Conservation (phyloP, 345 rosid species). For the Pistacia integerrima region DNA sequence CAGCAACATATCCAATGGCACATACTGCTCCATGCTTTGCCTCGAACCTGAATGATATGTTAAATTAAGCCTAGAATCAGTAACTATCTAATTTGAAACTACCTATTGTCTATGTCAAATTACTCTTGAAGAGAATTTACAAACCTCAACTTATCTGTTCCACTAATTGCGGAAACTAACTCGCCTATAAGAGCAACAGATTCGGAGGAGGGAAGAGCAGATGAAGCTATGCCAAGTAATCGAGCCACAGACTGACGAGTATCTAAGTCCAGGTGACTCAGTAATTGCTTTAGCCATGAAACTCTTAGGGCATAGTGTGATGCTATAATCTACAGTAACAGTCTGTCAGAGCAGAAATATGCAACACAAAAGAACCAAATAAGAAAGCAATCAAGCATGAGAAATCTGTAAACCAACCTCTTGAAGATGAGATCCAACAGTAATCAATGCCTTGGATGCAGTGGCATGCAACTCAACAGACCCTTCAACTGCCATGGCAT, state of each 20-base stretch:
- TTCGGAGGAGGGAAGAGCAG: conserved; percentile 59
- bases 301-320: conserved; percentile 60
- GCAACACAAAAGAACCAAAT: conserved; percentile 8
- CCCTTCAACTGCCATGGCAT: conserved; percentile 84
- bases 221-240: conserved; percentile 88
- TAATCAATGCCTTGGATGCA: conserved; percentile 74
- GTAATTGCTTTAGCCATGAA: conserved; percentile 80
- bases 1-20: conserved; percentile 77
- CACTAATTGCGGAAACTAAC: conserved; percentile 52
- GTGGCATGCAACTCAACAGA: conserved; percentile 84
- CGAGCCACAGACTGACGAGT: conserved; percentile 93
- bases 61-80: conserved; percentile 23
- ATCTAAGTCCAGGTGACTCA: conserved; percentile 76
- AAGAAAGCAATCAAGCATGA: conserved; percentile 14
- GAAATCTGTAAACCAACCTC: conserved; percentile 47
- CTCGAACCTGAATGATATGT: conserved; percentile 67
- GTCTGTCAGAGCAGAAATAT: conserved; percentile 15
- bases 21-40: conserved; percentile 73
- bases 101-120: neutral
- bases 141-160: conserved; percentile 64
- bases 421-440: conserved; percentile 76
- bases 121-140: conserved; percentile 11
- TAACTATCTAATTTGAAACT: neutral
- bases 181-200: conserved; percentile 63
- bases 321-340: conserved; percentile 58